Evolutionary conservation across 1,284 basidiomycete genomes (phyloP).

Genomic region (Apiotrichum laibachii): DNA sequence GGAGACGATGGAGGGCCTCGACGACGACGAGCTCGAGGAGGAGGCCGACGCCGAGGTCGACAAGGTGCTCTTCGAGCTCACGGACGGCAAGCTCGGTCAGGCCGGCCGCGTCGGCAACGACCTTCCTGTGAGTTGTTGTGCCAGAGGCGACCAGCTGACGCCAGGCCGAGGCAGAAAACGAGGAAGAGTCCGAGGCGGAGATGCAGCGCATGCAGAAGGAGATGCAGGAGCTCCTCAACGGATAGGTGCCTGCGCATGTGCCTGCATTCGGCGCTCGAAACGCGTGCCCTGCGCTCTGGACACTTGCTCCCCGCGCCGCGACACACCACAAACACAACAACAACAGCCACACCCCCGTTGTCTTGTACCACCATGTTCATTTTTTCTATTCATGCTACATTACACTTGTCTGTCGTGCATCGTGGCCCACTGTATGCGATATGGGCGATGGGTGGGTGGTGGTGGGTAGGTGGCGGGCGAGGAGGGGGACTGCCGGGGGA

Average conservation of each 20-base stretch:
- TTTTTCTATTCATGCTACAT: constrained; percentile 5
- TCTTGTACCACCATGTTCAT: constrained; percentile 5
- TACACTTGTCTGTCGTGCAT: constrained; percentile 3
- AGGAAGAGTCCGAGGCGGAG: constrained; percentile 75
- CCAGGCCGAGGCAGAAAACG: constrained; percentile 59
- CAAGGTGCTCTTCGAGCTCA: constrained; percentile 92
- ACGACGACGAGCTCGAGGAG: constrained; percentile 91
- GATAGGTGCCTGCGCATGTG: constrained; percentile 45
- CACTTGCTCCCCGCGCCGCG: constrained; percentile 50
- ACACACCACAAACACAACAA: no score
- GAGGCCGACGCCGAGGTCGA: constrained; percentile 98
- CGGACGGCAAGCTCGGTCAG: constrained; percentile 89
- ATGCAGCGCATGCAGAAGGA: constrained; percentile 84
- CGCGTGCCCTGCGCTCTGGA: not conserved
- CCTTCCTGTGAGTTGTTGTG: constrained; percentile 65
- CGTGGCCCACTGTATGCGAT: not conserved
- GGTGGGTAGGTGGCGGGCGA: not conserved
- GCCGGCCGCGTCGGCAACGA: constrained; percentile 69
- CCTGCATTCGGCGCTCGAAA: no score
- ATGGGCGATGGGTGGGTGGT: not conserved
- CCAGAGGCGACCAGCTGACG: not conserved
- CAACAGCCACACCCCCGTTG: no score
- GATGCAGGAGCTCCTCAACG: constrained; percentile 76
- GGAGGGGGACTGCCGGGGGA: no score
- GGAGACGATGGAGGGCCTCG: constrained; percentile 71